Base-by-base conservation (phyloP, 2,329 filamentous ascomycete genomes). In the Plenodomus lindquistii region DNA sequence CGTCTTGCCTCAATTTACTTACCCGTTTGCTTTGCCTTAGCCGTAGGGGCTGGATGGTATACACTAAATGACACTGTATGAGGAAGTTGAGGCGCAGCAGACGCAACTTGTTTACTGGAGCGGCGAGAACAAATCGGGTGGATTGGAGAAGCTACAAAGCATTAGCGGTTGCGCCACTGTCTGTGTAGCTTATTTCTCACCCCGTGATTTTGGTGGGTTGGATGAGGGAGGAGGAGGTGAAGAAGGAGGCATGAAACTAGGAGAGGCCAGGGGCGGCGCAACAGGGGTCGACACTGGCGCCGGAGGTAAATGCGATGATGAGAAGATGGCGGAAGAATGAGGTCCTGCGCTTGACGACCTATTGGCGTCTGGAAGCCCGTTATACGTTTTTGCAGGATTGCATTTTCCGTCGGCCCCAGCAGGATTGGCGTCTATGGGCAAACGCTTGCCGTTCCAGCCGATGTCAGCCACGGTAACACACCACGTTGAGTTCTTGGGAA, bases 401-500 rank as follows among this genome's bases (percentile, higher is more conserved):
- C 57, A 60, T 37, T 51, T 42, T 10, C 57, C 49, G 15, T 54
- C 44, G 24, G 41, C 3, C 8, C 37, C 46, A 6, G 55, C 55
- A 27, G 50, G 44, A 10, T 47, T 45, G 11, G 37, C 50, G 27
- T 44, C 50, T 13, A 59, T 16, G 7, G 53, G 39, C 5, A 59
- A 24, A 18, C 39, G 48, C 0, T 37, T 17, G 10, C 47, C 51
- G 15, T 52, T 48, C 16, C 43, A 38, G 18, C 50, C 38, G 22
- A 59, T 34, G 18, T 59, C 55, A 6, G 50, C 50, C 11, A 60
- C 42, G 11, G 55, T 60, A 9, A 57, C 15, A 34, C 57, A 60
- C 50, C 48, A 59, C 15, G 42, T 43, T 18, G 24, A 20, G 15
- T 31, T 15, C 4, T 15, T 31, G 10, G 27, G 27, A 31, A 31